Evolutionary conservation across 2,329 filamentous ascomycete genomes (phyloP).

Genomic region (Escovopsis sp.): DNA sequence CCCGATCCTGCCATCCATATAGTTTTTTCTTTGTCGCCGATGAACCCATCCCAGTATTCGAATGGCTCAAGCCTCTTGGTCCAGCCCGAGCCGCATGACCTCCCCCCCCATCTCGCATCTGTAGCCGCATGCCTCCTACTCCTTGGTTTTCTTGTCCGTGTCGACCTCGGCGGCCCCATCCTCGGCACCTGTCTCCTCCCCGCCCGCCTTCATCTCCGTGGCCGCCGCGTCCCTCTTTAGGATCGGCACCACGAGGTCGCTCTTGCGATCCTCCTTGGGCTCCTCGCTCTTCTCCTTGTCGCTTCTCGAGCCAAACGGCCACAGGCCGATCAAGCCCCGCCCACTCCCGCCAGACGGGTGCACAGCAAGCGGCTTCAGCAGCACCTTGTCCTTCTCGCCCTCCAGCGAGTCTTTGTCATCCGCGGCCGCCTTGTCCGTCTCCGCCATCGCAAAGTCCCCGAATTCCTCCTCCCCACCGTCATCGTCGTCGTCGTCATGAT

Average conservation of each 20-base stretch:
- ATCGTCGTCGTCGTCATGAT: slow-evolving; percentile 4
- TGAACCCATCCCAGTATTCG: not conserved
- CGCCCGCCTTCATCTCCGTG: slow-evolving; percentile 25
- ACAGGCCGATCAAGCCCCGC: slow-evolving; percentile 36
- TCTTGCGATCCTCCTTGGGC: slow-evolving; percentile 16
- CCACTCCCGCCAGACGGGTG: slow-evolving; percentile 31
- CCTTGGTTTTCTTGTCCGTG: slow-evolving; percentile 10
- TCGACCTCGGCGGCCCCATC: slow-evolving; percentile 27
- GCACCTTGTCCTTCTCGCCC: slow-evolving; percentile 23
- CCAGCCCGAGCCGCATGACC: not conserved
- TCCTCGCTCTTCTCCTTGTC: slow-evolving; percentile 17
- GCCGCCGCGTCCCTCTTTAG: slow-evolving; percentile 4
- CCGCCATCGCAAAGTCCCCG: slow-evolving; percentile 54
- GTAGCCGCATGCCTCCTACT: not conserved
- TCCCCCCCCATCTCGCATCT: not conserved
- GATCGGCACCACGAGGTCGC: slow-evolving; percentile 4
- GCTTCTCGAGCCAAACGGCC: slow-evolving; percentile 38
- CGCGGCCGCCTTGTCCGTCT: slow-evolving; percentile 23
- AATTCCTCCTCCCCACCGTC: slow-evolving; percentile 46
- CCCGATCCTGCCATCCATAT: not conserved
- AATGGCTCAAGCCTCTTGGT: not conserved
- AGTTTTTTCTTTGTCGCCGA: not conserved
- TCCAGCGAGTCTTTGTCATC: slow-evolving; percentile 4
- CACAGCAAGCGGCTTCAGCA: slow-evolving; percentile 40
- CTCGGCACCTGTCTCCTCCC: slow-evolving; percentile 41